These are phyloP conservation scores for Annulohypoxylon bovei DNA, from an alignment of 495 filamentous ascomycete genomes.

Conservation along the genomic window DNA sequence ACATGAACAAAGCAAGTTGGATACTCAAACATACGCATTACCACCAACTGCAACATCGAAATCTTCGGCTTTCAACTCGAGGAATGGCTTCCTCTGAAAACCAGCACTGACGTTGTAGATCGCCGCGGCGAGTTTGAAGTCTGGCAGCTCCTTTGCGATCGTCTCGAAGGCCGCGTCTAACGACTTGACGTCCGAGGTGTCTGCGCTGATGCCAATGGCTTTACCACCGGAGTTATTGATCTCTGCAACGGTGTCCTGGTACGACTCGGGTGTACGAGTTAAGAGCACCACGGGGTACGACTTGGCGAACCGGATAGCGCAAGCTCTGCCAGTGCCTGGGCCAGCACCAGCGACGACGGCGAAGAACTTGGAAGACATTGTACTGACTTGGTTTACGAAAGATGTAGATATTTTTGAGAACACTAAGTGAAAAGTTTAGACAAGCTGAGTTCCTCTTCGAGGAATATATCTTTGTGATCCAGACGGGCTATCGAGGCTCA, in stretches of 20 bases:
- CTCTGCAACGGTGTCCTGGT: conserved; percentile 72
- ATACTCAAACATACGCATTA: conserved; percentile 66
- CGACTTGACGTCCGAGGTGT: conserved; percentile 71
- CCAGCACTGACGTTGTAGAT: conserved; percentile 83
- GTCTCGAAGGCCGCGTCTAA: conserved; percentile 72
- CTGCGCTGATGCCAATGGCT: conserved; percentile 80
- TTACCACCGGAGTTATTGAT: conserved; percentile 75
- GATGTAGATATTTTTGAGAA: neutral
- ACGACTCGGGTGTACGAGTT: conserved; percentile 74
- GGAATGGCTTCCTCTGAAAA: conserved; percentile 80
- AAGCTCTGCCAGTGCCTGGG: conserved; percentile 66
- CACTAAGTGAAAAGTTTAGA: conserved; percentile 70
- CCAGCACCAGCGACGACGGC: conserved; percentile 78
- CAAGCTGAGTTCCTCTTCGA: conserved; percentile 44
- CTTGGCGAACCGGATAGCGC: conserved; percentile 75
- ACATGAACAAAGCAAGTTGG: neutral
- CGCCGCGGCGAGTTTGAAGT: conserved; percentile 73
- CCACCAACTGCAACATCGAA: conserved; percentile 64
- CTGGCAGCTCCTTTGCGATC: conserved; percentile 67
- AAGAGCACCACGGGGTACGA: conserved; percentile 81
- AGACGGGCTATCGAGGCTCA: conserved; percentile 10
- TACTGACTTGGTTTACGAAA: conserved; percentile 48
- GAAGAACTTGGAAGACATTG: conserved; percentile 56
- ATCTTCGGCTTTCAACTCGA: conserved; percentile 75
- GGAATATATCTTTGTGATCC: neutral